A percentile compares a stretch with the other conserved stretches of the same genome.
Evolutionary conservation across 139 green algal genomes (phyloP).

Genomic region (Zygnema cylindricum): DNA sequence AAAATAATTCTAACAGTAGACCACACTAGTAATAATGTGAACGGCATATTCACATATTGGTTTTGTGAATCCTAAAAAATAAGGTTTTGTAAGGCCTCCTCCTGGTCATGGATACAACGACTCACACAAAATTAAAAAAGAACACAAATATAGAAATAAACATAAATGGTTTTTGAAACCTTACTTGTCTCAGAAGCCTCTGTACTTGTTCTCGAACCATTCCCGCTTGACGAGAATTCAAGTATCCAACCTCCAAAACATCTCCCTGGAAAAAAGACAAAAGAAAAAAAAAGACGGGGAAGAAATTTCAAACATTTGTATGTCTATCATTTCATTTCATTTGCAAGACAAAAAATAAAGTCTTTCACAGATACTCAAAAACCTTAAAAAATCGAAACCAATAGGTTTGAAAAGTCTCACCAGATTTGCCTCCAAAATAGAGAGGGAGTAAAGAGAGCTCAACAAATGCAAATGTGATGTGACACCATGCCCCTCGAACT

Average conservation of each 20-base stretch:
- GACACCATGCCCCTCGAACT: background rate
- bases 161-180: no score
- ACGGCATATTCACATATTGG: no score
- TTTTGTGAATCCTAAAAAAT: no score
- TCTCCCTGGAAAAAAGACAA: slow-evolving; percentile 24
- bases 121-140: no score
- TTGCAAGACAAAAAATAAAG: no score
- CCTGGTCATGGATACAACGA: no score
- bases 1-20: no score
- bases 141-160: no score
- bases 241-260: background rate
- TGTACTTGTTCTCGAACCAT: background rate
- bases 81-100: no score
- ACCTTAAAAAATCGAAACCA: background rate
- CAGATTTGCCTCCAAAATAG: background rate
- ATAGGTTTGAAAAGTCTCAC: background rate
- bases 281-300: background rate
- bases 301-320: background rate
- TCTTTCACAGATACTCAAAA: no score
- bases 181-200: background rate
- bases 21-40: no score
- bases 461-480: background rate
- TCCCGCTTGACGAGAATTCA: background rate
- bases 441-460: slow-evolving; percentile 10
- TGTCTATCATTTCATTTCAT: no score